Base-by-base conservation (phyloP, 148 eudicot species). In the Drosera capensis region DNA sequence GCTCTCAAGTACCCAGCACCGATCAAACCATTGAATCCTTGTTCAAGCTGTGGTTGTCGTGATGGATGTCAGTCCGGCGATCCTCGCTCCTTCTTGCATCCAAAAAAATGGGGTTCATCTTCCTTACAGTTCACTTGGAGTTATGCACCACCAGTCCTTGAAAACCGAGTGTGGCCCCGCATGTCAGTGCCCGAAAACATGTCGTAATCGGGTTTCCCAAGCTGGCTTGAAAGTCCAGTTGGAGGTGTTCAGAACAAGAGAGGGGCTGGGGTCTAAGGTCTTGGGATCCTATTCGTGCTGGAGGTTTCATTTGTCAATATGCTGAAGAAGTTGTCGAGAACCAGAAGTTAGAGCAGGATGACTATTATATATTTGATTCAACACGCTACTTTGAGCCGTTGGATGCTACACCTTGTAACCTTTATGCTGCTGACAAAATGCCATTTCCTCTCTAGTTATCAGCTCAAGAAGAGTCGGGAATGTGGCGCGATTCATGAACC, bases 241-340 rank as follows among this genome's bases (percentile, higher is more conserved):
- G 39, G 64, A 59, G 43, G 51, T 59, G 30, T 59, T 51, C 15
- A 59, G 52, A 45, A 59, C 64, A 7, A 26, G 30, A 45, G 26
- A 51, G 14, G 30, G 64, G 64, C 23, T 67, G 72, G 72, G 72
- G 67, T 1, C 55, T 67, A 1, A 31, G 64, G 43, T 67, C 67
- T 0, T 62, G 51, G 72, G 63, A 61, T 37, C 63, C 56, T 3
- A 62, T 67, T n/a, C 67, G 63, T 17, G 46, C 59, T 1, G 72
- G 72, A 7, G n/a, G 47, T 25, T 67, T 67, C 40, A 67, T 67
- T 11, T 67, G 72, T 45, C 67, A 67, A 56, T 67, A 53, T 54
- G 57, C 64, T 2, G 72, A 68, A 18, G 53, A 52, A 24, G 48
- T 45, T 19, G 8, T 57, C 3, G 54, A 57, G 6, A 42, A 34